Base-by-base conservation (phyloP, 2,329 filamentous ascomycete species). In the Neodidymelliopsis sp. region DNA sequence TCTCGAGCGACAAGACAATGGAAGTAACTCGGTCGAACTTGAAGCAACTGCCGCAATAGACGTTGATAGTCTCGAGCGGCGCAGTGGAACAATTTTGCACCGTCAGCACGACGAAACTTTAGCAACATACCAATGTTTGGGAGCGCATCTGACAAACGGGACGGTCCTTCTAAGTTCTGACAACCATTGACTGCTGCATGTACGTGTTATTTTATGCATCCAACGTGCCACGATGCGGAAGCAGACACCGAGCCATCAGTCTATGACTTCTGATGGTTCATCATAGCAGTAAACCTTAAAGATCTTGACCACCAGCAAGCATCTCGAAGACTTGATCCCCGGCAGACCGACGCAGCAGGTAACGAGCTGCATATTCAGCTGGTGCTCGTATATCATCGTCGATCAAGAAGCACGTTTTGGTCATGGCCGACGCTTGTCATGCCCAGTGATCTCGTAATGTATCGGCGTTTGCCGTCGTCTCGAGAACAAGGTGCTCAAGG, bases 201-300 rank as follows among this genome's bases (percentile, higher is more conserved):
- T 16, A 29, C 29, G 36, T 36, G 6, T 30, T 35, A 40, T 35
- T 36, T 13, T 20, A 36, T 36, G 44, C 37, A 41, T 9, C 29
- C 25, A 25, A 19, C 31, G 44, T 30, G 15, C 38, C 34, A 45
- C 20, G 9, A 15, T 25, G 25, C 25, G 37, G 20, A 30, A 30
- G 20, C 4, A 30, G 15, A 8, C 12, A 20, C 24, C 25, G 25
- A 16, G 12, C 12, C 19, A 30, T 30, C 13, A 12, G 6, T 8
- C 15, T 22, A 6, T 6, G 7, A 13, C 9, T 3, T 35, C 20
- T 36, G 13, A 7, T 15, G 20, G 15, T 31, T 15, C 16, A 15
- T n/a, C 16, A n/a, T 23, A 31, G 28, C 16, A 13, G 16, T 11
- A 12, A 9, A 8, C 27, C 8, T 12, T 29, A n/a, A 6, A 40